Evolutionary conservation across 352 stramenopile species (phyloP).

Genomic region (Achlya hypogyna): DNA sequence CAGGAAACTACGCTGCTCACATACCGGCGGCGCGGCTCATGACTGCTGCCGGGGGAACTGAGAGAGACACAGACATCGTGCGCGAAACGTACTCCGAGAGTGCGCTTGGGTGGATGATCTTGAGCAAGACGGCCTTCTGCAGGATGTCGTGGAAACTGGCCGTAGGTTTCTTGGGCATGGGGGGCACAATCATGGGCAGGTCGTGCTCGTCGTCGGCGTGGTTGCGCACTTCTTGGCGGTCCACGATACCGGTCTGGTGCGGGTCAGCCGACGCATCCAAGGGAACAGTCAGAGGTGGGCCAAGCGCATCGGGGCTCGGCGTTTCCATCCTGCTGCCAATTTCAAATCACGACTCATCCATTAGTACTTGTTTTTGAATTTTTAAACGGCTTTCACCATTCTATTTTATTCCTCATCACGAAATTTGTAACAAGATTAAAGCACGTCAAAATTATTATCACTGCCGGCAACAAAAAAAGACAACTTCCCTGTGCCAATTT

Average conservation of each 20-base stretch:
- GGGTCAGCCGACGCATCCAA: too few relatives aligned
- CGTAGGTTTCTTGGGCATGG: background rate
- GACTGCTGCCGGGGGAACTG: background rate
- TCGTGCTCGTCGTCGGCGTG: constrained; percentile 3
- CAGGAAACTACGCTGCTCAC: too few relatives aligned
- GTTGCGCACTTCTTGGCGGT: too few relatives aligned
- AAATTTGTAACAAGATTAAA: background rate
- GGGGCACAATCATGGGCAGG: background rate
- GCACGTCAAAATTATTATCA: background rate
- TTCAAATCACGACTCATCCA: too few relatives aligned
- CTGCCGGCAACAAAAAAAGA: background rate
- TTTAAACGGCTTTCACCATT: background rate
- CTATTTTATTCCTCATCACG: background rate
- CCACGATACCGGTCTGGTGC: too few relatives aligned
- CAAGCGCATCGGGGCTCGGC: too few relatives aligned
- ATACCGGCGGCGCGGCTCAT: background rate
- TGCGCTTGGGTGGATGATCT: constrained; percentile 5
- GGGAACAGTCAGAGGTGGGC: too few relatives aligned
- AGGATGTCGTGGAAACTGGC: constrained; percentile 13
- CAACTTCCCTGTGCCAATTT: background rate
- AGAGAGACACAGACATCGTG: background rate
- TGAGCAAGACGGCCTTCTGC: constrained; percentile 1
- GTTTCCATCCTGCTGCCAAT: too few relatives aligned
- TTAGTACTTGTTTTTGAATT: too few relatives aligned
- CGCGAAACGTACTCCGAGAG: constrained; percentile 4